These are phyloP conservation scores for Boletus insuetus DNA, from an alignment of 768 basidiomycete species.

Conservation along the genomic window DNA sequence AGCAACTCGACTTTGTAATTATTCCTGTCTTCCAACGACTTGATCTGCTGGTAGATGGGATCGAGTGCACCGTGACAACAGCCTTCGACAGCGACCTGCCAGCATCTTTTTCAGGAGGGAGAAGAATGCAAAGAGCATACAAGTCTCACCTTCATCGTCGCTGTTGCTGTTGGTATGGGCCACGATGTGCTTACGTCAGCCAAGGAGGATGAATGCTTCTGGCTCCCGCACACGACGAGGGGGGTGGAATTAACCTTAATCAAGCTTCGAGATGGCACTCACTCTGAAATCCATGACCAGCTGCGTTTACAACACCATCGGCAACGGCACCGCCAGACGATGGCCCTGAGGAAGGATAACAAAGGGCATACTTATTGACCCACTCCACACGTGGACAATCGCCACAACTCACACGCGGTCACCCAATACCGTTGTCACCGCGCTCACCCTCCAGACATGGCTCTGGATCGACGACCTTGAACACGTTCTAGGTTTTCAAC, in stretches of 20 bases:
- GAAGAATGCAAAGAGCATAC: neutral
- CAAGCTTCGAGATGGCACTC: too few relatives aligned
- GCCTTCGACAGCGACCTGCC: slow-evolving; percentile 84
- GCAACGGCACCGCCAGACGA: too few relatives aligned
- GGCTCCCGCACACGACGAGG: too few relatives aligned
- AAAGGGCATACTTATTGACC: too few relatives aligned
- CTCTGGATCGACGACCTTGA: neutral
- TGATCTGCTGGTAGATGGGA: slow-evolving; percentile 75
- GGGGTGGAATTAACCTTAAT: too few relatives aligned
- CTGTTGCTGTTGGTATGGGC: too few relatives aligned
- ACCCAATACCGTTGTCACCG: too few relatives aligned
- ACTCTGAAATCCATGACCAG: too few relatives aligned
- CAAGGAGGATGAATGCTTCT: too few relatives aligned
- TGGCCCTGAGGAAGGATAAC: too few relatives aligned
- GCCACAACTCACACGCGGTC: slow-evolving; percentile 8
- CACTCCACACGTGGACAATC: neutral
- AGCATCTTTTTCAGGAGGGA: slow-evolving; percentile 2
- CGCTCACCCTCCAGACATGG: neutral
- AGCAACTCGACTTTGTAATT: slow-evolving; percentile 76
- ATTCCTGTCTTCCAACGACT: slow-evolving; percentile 56
- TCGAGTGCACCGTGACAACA: slow-evolving; percentile 96
- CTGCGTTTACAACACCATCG: too few relatives aligned
- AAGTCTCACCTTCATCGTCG: slow-evolving; percentile 24
- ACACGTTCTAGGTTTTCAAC: neutral
- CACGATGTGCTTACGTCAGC: slow-evolving; percentile 1